phyloP scores from a whole-genome alignment of 2,329 filamentous ascomycete species.

The Botryotinia convoluta region DNA sequence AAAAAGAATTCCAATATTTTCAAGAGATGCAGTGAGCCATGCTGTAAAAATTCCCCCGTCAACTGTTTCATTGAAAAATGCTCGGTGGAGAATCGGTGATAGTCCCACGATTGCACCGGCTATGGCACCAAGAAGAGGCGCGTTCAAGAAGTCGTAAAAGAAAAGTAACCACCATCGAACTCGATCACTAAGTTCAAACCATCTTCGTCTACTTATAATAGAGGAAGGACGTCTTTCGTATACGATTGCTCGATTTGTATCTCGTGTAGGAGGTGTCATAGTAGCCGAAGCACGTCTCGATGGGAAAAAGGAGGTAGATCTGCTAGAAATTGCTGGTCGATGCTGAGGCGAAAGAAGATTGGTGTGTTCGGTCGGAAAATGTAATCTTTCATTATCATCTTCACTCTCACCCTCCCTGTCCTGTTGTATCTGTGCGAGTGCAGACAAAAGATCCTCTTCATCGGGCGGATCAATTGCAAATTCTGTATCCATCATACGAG shows the following conservation, averaged over 20 bases:
- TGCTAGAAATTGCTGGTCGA: constrained; percentile 5
- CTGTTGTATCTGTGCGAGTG: constrained; percentile 30
- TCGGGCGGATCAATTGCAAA: constrained; percentile 40
- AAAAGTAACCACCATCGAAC: constrained; percentile 41
- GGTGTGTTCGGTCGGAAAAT: constrained; percentile 43
- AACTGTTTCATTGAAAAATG: constrained; percentile 57
- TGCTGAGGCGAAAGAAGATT: constrained; percentile 46
- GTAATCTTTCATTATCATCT: constrained; percentile 28
- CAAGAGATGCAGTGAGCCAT: constrained; percentile 61
- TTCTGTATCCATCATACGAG: constrained; percentile 52
- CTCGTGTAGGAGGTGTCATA: constrained; percentile 18
- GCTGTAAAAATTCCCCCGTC: constrained; percentile 64
- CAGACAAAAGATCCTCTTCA: constrained; percentile 23
- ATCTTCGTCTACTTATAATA: constrained; percentile 30
- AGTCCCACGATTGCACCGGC: constrained; percentile 59
- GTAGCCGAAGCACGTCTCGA: constrained; percentile 26
- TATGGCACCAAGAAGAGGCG: constrained; percentile 58
- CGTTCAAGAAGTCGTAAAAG: constrained; percentile 54
- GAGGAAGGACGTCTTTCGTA: constrained; percentile 35
- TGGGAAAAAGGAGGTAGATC: constrained; percentile 36
- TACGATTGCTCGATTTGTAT: constrained; percentile 3
- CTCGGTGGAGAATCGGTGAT: constrained; percentile 54
- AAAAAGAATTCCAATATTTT: constrained; percentile 62
- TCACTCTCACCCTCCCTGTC: constrained; percentile 14
- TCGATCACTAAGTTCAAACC: constrained; percentile 35